A percentile compares a stretch with the other conserved stretches of the same genome.
Conservation (phyloP, 1,139 yeast species). For the Yamadazyma atmosphaerica region DNA sequence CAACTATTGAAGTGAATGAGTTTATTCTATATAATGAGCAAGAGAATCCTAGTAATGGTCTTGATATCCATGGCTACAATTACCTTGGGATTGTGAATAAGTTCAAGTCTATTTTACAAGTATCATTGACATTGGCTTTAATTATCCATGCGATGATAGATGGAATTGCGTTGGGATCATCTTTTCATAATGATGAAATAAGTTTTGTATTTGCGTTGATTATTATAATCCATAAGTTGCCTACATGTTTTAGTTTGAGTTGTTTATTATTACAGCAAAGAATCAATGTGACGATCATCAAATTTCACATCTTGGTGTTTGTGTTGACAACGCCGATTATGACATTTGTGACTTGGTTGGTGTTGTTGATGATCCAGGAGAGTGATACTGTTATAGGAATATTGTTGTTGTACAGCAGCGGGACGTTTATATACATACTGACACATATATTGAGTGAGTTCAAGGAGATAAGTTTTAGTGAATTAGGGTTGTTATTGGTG, state of each 20-base stretch:
- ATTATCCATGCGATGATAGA: constrained; percentile 69
- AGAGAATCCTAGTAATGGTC: constrained; percentile 3
- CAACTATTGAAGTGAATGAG: constrained; percentile 2
- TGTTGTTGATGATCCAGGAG: constrained; percentile 31
- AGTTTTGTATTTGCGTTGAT: constrained; percentile 57
- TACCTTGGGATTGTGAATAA: background rate
- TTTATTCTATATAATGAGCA: background rate
- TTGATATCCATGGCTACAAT: constrained; percentile 15
- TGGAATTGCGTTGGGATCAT: constrained; percentile 73
- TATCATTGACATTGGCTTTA: constrained; percentile 59
- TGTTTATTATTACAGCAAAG: constrained; percentile 52
- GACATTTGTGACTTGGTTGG: constrained; percentile 46
- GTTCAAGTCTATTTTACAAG: constrained; percentile 22
- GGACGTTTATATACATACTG: constrained; percentile 72
- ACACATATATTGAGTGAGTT: constrained; percentile 36
- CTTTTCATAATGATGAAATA: constrained; percentile 47
- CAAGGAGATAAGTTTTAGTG: constrained; percentile 6
- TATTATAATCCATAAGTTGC: constrained; percentile 70
- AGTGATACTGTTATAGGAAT: constrained; percentile 48
- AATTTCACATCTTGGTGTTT: constrained; percentile 46
- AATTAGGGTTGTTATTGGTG: constrained; percentile 6
- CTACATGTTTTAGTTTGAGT: constrained; percentile 70
- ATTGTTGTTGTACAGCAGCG: constrained; percentile 63
- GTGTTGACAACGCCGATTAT: constrained; percentile 55
- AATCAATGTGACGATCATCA: constrained; percentile 27